phyloP scores from a whole-genome alignment of 1,284 basidiomycete species.

The Ceratobasidium sp. region DNA sequence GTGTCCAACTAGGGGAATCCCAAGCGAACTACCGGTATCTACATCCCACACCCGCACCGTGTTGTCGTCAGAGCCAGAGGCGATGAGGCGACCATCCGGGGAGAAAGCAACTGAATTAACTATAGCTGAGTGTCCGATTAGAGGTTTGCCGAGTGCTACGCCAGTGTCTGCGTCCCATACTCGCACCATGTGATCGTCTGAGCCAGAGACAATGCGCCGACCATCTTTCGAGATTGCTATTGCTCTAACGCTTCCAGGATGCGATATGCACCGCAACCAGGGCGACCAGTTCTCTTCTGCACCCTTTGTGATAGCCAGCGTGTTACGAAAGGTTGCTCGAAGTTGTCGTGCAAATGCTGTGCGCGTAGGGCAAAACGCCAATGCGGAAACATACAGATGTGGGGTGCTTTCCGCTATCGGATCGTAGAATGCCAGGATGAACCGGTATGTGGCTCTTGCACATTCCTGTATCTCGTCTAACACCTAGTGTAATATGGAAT shows the following conservation, averaged over 20 bases:
- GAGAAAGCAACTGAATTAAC: conserved; percentile 34
- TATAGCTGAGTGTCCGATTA: background rate
- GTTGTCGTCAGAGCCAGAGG: conserved; percentile 13
- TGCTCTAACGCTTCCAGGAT: conserved; percentile 6
- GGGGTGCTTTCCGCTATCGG: background rate
- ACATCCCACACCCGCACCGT: conserved; percentile 38
- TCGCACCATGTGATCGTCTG: conserved; percentile 1
- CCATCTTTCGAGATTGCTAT: conserved; percentile 54
- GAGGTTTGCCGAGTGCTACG: background rate
- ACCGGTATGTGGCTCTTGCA: too few species aligned
- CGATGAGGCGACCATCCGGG: conserved; percentile 15
- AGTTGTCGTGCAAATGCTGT: too few species aligned
- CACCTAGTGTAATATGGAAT: too few species aligned
- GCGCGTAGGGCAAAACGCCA: background rate
- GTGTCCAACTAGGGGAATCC: conserved; percentile 17
- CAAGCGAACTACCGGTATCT: background rate
- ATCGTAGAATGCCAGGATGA: too few species aligned
- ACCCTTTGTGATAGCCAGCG: background rate
- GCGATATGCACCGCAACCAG: background rate
- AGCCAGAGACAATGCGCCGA: conserved; percentile 43
- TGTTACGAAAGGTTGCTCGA: background rate
- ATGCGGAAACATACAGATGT: background rate
- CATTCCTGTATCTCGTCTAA: background rate
- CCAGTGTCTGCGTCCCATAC: conserved; percentile 37
- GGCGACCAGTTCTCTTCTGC: background rate